Evolutionary conservation across 441 rosid species (phyloP), one percentile per base, ranked within the genome.

Genomic region (Croton laevigatus): DNA sequence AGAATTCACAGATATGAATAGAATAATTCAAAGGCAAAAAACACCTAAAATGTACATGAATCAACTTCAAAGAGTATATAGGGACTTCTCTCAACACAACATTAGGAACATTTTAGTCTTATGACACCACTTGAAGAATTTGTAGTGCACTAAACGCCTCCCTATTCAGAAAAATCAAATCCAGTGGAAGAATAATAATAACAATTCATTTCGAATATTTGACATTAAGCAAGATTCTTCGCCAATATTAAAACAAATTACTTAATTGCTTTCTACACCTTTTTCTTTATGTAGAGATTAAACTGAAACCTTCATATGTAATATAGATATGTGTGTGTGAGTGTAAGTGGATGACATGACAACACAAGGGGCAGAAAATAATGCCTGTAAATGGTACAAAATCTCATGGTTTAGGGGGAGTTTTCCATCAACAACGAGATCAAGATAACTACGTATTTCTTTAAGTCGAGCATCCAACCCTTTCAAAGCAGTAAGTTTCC

Each of bases 341-440:
- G 32, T 27, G 2, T 27, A 27, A 27, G 32, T 27, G 32, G 32
- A 27, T 27, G 2, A n/a, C 44, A 61, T 3, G 11, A 19, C 3
- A 44, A 27, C 42, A 27, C 8, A 38, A n/a, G 12, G 9, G 51
- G 17, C 55, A 59, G 52, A 63, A 22, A 34, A 60, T 46, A 51
- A 61, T 42, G 84, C 88, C 87, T 87, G 87, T 70, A 85, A 77
- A 81, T 87, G 88, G 79, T 85, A 87, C 58, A 87, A 67, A 65
- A 87, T 87, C 78, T 87, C 88, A 53, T 87, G 91, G 57, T 87
- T 87, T 32, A 85, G 65, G 58, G 88, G 91, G 48, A 87, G 88
- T 78, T 85, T 87, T 48, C 61, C 80, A 23, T 84, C 88, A 66
- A 87, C 67, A 38, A 87, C 84, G 66, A 83, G 86, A 65, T 81